Base-by-base conservation (phyloP, 2,329 filamentous ascomycete genomes). In the Aureobasidium pullulans region DNA sequence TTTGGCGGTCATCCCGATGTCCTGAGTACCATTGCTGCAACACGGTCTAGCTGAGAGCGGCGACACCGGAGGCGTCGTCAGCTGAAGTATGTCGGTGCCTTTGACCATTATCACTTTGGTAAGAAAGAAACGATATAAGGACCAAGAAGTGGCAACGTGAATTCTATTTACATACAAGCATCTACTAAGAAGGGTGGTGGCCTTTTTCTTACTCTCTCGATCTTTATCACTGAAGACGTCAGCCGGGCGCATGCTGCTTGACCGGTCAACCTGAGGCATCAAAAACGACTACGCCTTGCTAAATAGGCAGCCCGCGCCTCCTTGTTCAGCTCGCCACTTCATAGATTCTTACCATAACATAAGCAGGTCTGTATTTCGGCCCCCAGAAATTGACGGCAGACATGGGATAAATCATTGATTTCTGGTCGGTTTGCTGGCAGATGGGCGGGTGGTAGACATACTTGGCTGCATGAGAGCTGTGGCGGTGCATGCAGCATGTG, bases 191-290 rank as follows among this genome's bases (percentile, higher is more conserved):
- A 29, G 16, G 23, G 23, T 23, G 23, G 39, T 19, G 49, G 49
- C 36, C 49, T 40, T 31, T 34, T 49, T 49, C 47, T 49, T 6
- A 23, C 6, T 40, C 34, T 23, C 10, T 52, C 40, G 34, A 19
- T 11, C 13, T 29, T 9, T 16, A 31, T 8, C 36, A 7, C 4
- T 32, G n/a, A 9, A 23, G 19, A 11, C 39, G 50, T 54, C 50
- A 54, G 50, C 50, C 34, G 50, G 29, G 39, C 29, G 50, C 16
- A 44, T 40, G 10, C 1, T 40, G 37, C 50, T 54, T 54, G 50
- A 54, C 50, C 50, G 50, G 50, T 54, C 50, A 54, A 34, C 37
- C 50, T 54, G 39, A 54, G 50, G 50, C 50, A 54, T 42, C 36
- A 29, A 40, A n/a, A 29, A 54, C 19, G 11, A 40, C 50, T 54